Percentiles rank a stretch among this genome's conserved stretches.
phyloP scores from a whole-genome alignment of 768 basidiomycete species.

The Polyporus arcularius region DNA sequence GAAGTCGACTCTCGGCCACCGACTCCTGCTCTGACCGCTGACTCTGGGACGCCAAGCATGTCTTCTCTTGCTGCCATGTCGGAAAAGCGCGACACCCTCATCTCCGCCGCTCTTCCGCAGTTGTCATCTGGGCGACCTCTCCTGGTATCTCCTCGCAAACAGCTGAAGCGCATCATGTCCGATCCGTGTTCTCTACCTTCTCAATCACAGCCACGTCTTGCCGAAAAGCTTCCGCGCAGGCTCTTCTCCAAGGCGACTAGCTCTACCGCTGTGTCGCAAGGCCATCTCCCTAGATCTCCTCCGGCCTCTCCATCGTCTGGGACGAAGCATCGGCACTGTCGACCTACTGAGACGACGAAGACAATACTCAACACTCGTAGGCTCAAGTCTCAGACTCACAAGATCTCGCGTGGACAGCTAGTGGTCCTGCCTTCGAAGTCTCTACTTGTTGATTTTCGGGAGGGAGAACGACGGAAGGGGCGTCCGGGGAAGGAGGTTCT shows the following conservation, averaged over 20 bases:
- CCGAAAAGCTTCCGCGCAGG: neutral
- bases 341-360: conserved; percentile 15
- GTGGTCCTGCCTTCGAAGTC: conserved; percentile 51
- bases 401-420: conserved; percentile 47
- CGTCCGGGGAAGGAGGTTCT: conserved; percentile 49
- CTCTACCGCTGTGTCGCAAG: conserved; percentile 5
- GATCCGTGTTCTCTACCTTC: neutral
- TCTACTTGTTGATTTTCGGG: conserved; percentile 58
- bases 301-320: neutral
- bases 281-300: neutral
- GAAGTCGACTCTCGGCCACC: neutral
- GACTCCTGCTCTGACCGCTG: neutral
- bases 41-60: neutral
- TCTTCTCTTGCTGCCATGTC: neutral
- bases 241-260: conserved; percentile 12
- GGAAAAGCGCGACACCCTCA: neutral
- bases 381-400: conserved; percentile 40
- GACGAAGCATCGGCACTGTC: neutral
- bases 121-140: neutral
- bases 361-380: conserved; percentile 28
- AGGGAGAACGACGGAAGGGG: conserved; percentile 50
- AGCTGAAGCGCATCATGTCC: conserved; percentile 15
- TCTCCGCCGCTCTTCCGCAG: neutral
- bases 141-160: conserved; percentile 1
- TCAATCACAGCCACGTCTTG: neutral